Conservation (phyloP, 257 asterid species). For the Asclepias syriaca region DNA sequence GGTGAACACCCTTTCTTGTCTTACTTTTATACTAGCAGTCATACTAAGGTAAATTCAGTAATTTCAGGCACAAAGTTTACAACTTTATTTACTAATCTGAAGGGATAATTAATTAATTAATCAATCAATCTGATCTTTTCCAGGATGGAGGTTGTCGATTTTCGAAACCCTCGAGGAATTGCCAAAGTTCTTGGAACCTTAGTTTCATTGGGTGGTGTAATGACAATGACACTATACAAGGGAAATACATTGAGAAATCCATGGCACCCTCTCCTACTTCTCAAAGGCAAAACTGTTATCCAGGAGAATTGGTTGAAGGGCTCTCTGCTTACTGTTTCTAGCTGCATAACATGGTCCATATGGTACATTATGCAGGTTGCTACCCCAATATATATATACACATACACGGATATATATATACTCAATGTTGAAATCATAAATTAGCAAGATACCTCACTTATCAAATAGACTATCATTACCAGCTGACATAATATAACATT, state of each 20-base stretch:
- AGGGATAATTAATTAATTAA: background rate
- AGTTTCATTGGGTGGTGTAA: conserved; percentile 62
- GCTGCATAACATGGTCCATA: conserved; percentile 69
- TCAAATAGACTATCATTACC: background rate
- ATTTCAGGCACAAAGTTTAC: background rate
- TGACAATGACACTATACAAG: conserved; percentile 62
- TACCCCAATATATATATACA: background rate
- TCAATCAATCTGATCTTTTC: background rate
- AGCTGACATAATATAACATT: too few relatives aligned
- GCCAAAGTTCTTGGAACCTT: conserved; percentile 58
- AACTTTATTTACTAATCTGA: background rate
- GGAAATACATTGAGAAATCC: conserved; percentile 44
- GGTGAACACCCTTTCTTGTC: conserved; percentile 61
- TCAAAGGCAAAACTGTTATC: conserved; percentile 29
- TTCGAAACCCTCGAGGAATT: conserved; percentile 45
- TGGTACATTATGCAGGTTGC: conserved; percentile 76
- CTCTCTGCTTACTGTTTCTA: conserved; percentile 45
- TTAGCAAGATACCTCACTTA: background rate
- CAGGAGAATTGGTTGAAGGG: conserved; percentile 61
- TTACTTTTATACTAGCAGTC: conserved; percentile 67
- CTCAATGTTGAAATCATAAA: background rate
- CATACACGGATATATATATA: conserved; percentile 4
- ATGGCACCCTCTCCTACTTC: conserved; percentile 37
- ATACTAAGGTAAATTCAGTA: conserved; percentile 47
- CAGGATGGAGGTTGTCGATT: conserved; percentile 60